A percentile compares a stretch with the other conserved stretches of the same genome.
Evolutionary conservation across 1,284 basidiomycete species (phyloP).

Genomic region (Apiotrichum laibachii): DNA sequence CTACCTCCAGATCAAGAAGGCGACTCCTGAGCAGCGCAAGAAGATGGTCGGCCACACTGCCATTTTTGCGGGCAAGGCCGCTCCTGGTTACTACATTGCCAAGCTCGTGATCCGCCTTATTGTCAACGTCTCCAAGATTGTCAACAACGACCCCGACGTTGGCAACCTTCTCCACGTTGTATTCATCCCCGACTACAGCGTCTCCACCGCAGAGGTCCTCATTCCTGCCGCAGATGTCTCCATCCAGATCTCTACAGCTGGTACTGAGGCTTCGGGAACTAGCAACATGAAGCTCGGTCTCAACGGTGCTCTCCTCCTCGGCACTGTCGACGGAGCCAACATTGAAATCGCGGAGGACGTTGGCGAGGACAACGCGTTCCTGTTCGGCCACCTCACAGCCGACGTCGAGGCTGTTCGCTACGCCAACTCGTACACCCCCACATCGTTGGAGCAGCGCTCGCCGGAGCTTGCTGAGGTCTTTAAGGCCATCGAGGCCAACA

Average conservation of each 20-base stretch:
- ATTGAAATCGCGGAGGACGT: constrained; percentile 90
- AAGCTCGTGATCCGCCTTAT: constrained; percentile 81
- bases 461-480: constrained; percentile 66
- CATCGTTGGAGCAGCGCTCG: constrained; percentile 74
- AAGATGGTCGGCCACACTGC: constrained; percentile 64
- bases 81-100: constrained; percentile 54
- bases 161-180: constrained; percentile 75
- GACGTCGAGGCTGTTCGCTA: constrained; percentile 75
- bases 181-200: constrained; percentile 72
- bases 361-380: constrained; percentile 61
- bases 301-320: constrained; percentile 70
- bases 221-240: constrained; percentile 88
- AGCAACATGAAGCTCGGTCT: constrained; percentile 77
- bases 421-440: constrained; percentile 75
- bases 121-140: constrained; percentile 76
- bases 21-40: constrained; percentile 72
- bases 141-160: constrained; percentile 83
- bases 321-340: constrained; percentile 76
- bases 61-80: constrained; percentile 75
- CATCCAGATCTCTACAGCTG: constrained; percentile 90
- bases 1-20: constrained; percentile 74
- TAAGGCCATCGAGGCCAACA: constrained; percentile 65
- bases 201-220: constrained; percentile 82
- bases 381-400: constrained; percentile 49
- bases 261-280: constrained; percentile 66